Evolutionary conservation across 139 green algal genomes (phyloP).

Genomic region (Trebouxia sp.): DNA sequence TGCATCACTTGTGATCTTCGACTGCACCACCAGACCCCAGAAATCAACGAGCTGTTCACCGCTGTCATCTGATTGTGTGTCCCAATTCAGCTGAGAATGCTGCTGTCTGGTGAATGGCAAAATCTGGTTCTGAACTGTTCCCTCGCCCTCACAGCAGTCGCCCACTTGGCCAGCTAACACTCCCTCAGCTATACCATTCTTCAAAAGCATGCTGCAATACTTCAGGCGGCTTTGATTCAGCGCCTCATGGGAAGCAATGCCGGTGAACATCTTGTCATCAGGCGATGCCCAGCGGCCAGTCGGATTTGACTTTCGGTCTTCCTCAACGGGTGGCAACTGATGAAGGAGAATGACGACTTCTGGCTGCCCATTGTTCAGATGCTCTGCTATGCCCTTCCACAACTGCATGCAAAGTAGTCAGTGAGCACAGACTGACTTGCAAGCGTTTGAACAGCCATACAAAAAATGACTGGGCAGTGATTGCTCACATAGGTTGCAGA

Average conservation of each 20-base stretch:
- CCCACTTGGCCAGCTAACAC: slow-evolving; percentile 46
- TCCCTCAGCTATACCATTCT: slow-evolving; percentile 14
- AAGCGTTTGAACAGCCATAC: too few relatives aligned
- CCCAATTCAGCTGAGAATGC: slow-evolving; percentile 25
- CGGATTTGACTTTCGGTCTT: not conserved
- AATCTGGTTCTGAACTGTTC: slow-evolving; percentile 14
- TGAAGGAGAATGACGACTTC: slow-evolving; percentile 57
- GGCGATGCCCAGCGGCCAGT: not conserved
- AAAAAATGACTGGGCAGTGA: too few relatives aligned
- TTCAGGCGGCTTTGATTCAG: slow-evolving; percentile 10
- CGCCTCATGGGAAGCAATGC: slow-evolving; percentile 16
- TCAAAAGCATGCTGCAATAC: slow-evolving; percentile 11
- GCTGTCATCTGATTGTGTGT: too few relatives aligned
- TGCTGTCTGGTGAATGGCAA: slow-evolving; percentile 14
- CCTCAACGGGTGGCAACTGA: not conserved
- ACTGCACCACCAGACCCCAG: slow-evolving; percentile 62
- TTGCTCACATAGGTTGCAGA: too few relatives aligned
- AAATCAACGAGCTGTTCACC: slow-evolving; percentile 36
- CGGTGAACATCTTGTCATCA: slow-evolving; percentile 24
- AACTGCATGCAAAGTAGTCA: slow-evolving; percentile 37
- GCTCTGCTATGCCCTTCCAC: slow-evolving; percentile 51
- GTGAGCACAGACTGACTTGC: not conserved
- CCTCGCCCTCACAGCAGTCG: slow-evolving; percentile 46
- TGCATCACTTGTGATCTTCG: slow-evolving; percentile 21
- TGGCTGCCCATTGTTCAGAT: slow-evolving; percentile 35